Base-by-base conservation (phyloP, 495 filamentous ascomycete species). In the Tuber borchii region DNA sequence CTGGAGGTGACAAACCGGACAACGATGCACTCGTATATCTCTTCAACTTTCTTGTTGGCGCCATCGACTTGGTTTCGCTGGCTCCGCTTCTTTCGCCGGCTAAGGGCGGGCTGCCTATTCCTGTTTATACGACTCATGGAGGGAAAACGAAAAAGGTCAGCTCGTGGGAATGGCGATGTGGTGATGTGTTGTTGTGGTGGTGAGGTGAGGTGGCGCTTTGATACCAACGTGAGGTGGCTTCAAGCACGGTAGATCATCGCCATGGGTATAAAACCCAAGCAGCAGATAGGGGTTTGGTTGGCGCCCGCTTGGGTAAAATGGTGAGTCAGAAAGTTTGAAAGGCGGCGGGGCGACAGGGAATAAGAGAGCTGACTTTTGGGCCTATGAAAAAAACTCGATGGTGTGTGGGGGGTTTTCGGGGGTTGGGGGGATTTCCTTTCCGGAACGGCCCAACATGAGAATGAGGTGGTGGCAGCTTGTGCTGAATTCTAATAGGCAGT, bases 301-400 rank as follows among this genome's bases (percentile, higher is more conserved):
- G 26, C 56, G 56, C 56, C 26, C 56, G 26, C 56, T 34, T 65
- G 56, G 26, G 26, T 34, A 34, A 65, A 65, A 65, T 34, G 56
- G 56, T 65, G 56, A 65, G 56, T 65, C 56, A 65, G 56, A 65
- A 65, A 31, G 16, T 65, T 65, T 6, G 31, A 65, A 65, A 65
- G 56, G 56, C 31, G 56, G 22, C 34, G 31, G 56, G 7, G 16
- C 56, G 26, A 65, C 56, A 65, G 56, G 56, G 56, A 19, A 34
- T 31, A 65, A 65, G 56, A 34, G 34, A 65, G 16, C n/a, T 65
- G 26, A 34, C 26, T 65, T 65, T 34, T 65, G 26, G 2, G 31
- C 56, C 56, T 65, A 65, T 65, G 56, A 65, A 65, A 65, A 65
- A 65, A 34, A 17, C 56, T 31, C 3, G 56, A 26, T 31, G 56